These are phyloP conservation scores for Acanthamoeba sp. DNA, from an alignment of 208 protist genomes.

Conservation along the genomic window DNA sequence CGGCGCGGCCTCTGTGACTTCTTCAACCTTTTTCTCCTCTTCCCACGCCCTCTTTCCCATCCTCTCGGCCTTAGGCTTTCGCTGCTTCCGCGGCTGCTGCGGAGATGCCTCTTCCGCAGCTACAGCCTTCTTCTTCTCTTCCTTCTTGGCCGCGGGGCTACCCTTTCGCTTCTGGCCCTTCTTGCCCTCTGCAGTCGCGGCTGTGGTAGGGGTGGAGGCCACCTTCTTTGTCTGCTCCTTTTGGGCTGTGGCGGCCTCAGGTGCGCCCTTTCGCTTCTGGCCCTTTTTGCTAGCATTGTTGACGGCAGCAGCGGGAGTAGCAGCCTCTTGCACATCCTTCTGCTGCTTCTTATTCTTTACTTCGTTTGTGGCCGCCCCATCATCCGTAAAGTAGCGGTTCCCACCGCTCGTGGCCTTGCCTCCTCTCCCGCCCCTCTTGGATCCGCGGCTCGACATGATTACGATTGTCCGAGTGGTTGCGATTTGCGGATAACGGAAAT, in stretches of 20 bases:
- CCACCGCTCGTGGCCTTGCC: background rate
- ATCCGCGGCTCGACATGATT: background rate
- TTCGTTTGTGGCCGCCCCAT: background rate
- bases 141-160: background rate
- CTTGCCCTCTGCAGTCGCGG: background rate
- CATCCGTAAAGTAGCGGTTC: background rate
- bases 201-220: background rate
- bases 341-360: background rate
- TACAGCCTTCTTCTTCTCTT: background rate
- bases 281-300: background rate
- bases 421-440: background rate
- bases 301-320: too few relatives aligned
- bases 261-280: conserved; percentile 25
- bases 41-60: conserved; percentile 3
- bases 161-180: background rate
- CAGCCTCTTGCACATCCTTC: background rate
- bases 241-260: background rate
- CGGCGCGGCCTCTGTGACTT: background rate
- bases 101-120: too few relatives aligned
- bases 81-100: background rate
- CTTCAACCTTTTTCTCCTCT: background rate
- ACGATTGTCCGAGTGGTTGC: background rate
- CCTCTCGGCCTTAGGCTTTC: background rate
- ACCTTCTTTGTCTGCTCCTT: background rate
- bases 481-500: background rate